Evolutionary conservation across 208 protist species (phyloP).

Genomic region (Crithidia bombi): DNA sequence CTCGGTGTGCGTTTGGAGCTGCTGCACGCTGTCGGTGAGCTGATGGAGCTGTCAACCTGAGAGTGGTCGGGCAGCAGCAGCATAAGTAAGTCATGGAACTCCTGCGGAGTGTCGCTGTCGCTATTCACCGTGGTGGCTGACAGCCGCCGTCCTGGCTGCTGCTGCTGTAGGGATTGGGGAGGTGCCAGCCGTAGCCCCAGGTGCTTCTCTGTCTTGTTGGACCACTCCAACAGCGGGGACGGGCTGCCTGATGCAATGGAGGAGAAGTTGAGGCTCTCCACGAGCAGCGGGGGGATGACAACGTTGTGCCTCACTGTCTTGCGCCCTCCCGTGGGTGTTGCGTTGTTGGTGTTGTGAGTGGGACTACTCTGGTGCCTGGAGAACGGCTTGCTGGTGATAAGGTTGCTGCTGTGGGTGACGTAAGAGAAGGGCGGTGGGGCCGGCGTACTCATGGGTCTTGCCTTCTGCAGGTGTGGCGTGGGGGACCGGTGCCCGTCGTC

Average conservation of each 20-base stretch:
- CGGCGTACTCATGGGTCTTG: neutral
- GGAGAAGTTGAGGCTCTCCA: conserved; percentile 16
- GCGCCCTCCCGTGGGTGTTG: neutral
- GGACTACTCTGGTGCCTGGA: neutral
- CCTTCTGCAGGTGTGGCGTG: neutral
- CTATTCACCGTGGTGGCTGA: neutral
- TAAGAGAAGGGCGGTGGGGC: neutral
- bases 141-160: neutral
- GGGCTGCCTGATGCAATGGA: conserved; percentile 16
- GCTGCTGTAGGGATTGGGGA: neutral
- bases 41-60: neutral
- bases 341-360: neutral
- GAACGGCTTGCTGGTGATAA: neutral
- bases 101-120: neutral
- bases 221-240: conserved; percentile 19
- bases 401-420: neutral
- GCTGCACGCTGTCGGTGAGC: neutral
- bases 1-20: neutral
- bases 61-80: conserved; percentile 4
- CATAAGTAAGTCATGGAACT: neutral
- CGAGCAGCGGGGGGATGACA: neutral
- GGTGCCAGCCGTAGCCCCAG: neutral
- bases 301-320: neutral
- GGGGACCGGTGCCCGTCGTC: neutral
- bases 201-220: conserved; percentile 20